Conservation (phyloP, 352 stramenopile genomes). For the Phytopythium sindhum region DNA sequence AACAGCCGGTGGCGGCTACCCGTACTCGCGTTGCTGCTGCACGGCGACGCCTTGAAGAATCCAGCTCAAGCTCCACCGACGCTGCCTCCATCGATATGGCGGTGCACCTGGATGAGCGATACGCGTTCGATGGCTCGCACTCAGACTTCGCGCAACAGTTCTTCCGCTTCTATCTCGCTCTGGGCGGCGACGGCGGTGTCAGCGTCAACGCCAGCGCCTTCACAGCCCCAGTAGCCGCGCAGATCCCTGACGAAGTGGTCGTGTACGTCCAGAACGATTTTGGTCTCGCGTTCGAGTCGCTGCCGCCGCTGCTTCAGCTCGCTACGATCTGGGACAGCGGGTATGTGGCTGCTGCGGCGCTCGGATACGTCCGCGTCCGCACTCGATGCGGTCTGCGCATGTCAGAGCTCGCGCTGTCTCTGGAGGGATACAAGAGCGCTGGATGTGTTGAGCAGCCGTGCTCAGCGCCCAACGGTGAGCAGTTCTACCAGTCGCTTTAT, state of each 20-base stretch:
- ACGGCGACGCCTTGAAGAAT: background rate
- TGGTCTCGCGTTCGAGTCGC: constrained; percentile 17
- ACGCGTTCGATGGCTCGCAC: constrained; percentile 40
- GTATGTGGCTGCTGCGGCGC: constrained; percentile 25
- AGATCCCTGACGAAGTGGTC: constrained; percentile 17
- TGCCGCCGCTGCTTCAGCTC: constrained; percentile 41
- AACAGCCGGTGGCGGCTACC: background rate
- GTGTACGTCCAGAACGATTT: constrained; percentile 20
- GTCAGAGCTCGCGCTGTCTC: too few relatives aligned
- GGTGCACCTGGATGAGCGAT: constrained; percentile 36
- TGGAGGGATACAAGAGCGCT: too few relatives aligned
- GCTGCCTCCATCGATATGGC: constrained; percentile 2
- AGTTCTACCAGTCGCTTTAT: too few relatives aligned
- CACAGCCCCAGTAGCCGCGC: background rate
- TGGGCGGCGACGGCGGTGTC: constrained; percentile 13
- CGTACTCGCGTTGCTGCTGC: background rate
- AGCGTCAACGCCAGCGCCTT: background rate
- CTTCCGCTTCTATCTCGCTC: constrained; percentile 35
- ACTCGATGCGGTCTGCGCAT: too few relatives aligned
- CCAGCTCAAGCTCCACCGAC: background rate
- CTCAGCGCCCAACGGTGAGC: too few relatives aligned
- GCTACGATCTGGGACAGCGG: constrained; percentile 47
- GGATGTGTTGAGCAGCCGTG: too few relatives aligned
- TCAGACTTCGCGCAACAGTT: constrained; percentile 58
- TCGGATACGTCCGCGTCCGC: constrained; percentile 30